phyloP scores from a whole-genome alignment of 441 rosid species.

The Adansonia grandidieri region DNA sequence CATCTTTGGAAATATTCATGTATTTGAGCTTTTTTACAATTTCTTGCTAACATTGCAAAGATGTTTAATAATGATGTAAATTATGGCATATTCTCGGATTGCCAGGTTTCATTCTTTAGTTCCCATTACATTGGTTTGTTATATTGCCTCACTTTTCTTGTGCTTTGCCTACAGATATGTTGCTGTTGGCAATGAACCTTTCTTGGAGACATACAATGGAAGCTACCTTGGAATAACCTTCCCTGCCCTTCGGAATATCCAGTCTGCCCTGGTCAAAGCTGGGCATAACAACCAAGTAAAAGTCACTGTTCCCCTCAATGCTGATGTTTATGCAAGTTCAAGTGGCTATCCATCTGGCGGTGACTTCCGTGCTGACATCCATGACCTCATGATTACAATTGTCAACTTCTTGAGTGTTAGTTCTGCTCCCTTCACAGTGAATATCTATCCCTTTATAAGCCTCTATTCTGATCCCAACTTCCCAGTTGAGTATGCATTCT shows the following conservation, averaged over 20 bases:
- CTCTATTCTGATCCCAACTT: conserved; percentile 70
- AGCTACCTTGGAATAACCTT: conserved; percentile 65
- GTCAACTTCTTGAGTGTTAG: conserved; percentile 77
- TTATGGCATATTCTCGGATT: neutral
- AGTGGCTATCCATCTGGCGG: conserved; percentile 71
- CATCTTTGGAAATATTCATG: neutral
- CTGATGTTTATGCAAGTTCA: conserved; percentile 72
- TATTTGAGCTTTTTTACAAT: neutral
- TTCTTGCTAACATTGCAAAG: neutral
- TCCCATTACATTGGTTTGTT: neutral
- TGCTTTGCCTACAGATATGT: conserved; percentile 62
- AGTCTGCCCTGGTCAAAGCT: conserved; percentile 75
- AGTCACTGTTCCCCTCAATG: conserved; percentile 80
- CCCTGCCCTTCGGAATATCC: conserved; percentile 85
- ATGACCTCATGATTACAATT: conserved; percentile 66
- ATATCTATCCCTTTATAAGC: conserved; percentile 94
- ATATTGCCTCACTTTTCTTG: neutral
- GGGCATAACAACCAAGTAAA: conserved; percentile 70
- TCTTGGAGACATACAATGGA: conserved; percentile 80
- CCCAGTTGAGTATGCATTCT: conserved; percentile 91
- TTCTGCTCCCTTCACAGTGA: conserved; percentile 80
- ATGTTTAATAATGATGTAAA: neutral
- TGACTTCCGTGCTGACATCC: conserved; percentile 86
- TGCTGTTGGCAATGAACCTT: conserved; percentile 95
- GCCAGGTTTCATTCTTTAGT: neutral